Percentiles rank a stretch among this genome's conserved stretches.
Evolutionary conservation across 2,329 filamentous ascomycete species (phyloP).

Genomic region (Alternaria rosae): DNA sequence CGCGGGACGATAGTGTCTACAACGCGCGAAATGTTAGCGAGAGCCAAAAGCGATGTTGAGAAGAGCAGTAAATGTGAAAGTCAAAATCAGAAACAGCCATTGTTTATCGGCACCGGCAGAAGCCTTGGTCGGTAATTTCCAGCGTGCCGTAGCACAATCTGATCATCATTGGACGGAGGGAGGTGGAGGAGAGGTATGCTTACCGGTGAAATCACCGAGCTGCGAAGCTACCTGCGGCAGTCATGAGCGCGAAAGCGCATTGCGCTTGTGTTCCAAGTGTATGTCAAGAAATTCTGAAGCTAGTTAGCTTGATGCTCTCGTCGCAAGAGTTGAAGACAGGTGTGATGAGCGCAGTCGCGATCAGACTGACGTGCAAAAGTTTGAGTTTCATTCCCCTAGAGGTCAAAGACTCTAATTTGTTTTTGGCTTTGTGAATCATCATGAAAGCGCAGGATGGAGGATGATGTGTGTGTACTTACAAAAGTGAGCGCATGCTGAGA

Average conservation of each 20-base stretch:
- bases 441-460: slow-evolving; percentile 28
- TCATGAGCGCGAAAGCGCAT: background rate
- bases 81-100: slow-evolving; percentile 53
- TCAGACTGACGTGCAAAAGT: slow-evolving; percentile 57
- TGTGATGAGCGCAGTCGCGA: slow-evolving; percentile 20
- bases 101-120: slow-evolving; percentile 50
- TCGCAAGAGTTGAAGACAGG: background rate
- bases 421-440: slow-evolving; percentile 54
- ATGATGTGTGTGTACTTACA: slow-evolving; percentile 21
- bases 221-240: background rate
- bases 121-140: slow-evolving; percentile 56
- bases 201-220: slow-evolving; percentile 2
- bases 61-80: slow-evolving; percentile 10
- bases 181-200: background rate
- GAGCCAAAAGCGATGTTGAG: slow-evolving; percentile 4
- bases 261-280: background rate
- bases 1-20: background rate
- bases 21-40: slow-evolving; percentile 22
- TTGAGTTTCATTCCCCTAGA: slow-evolving; percentile 52
- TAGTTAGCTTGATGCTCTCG: slow-evolving; percentile 23
- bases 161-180: slow-evolving; percentile 46
- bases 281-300: background rate
- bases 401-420: slow-evolving; percentile 58
- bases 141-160: slow-evolving; percentile 52
- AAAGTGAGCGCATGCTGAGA: slow-evolving; percentile 5